Evolutionary conservation across 306 rosid species (phyloP).

Genomic region (Vigna nakashimae): DNA sequence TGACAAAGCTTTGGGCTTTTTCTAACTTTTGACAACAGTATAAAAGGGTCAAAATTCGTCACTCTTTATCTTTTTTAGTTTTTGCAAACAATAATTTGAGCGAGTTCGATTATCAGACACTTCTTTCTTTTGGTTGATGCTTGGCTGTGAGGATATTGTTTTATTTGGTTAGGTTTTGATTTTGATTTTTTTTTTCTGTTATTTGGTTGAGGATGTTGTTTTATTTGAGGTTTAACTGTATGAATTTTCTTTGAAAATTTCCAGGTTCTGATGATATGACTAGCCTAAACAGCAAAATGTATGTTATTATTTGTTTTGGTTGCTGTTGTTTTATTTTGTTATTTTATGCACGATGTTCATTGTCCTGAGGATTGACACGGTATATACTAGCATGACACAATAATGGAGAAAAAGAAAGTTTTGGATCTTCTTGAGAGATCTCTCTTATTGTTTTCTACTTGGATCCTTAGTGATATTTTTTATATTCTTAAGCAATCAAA

Average conservation of each 20-base stretch:
- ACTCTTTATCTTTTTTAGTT: background rate
- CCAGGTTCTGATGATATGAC: background rate
- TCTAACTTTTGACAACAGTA: background rate
- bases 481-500: conserved; percentile 44
- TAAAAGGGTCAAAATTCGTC: background rate
- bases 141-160: background rate
- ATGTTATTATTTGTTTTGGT: conserved; percentile 21
- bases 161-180: conserved; percentile 23
- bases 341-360: conserved; percentile 44
- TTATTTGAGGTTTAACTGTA: conserved; percentile 16
- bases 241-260: background rate
- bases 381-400: background rate
- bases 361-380: conserved; percentile 33
- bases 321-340: conserved; percentile 34
- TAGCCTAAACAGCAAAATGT: conserved; percentile 16
- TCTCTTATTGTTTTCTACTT: conserved; percentile 43
- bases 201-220: background rate
- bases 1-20: conserved; percentile 23
- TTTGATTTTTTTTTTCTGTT: background rate
- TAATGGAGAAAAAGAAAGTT: conserved; percentile 44
- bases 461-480: background rate
- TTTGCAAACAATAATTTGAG: background rate
- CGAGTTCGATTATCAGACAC: background rate
- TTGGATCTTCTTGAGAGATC: conserved; percentile 44
- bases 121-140: conserved; percentile 35